phyloP scores from a whole-genome alignment of 768 basidiomycete species.

The Lentinula lateritia region DNA sequence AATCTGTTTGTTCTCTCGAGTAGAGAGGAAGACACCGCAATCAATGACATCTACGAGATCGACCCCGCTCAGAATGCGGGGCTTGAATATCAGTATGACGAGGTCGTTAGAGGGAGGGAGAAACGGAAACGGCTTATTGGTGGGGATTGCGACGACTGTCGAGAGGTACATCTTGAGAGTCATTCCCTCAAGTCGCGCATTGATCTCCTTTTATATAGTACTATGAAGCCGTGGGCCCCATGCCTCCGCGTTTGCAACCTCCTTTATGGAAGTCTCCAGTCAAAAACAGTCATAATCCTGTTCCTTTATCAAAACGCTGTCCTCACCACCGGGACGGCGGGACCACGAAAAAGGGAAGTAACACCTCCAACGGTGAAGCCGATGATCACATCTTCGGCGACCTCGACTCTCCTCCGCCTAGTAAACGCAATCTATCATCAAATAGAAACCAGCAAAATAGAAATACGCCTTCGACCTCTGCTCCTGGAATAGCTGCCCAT shows the following conservation, averaged over 20 bases:
- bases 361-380: not conserved
- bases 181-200: not conserved
- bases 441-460: not conserved
- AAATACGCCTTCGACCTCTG: not conserved
- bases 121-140: conserved; percentile 64
- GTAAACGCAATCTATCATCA: not conserved
- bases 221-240: conserved; percentile 68
- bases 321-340: conserved; percentile 16
- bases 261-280: conserved; percentile 74
- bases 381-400: not conserved
- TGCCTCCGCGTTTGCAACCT: conserved; percentile 57
- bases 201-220: conserved; percentile 44
- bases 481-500: conserved; percentile 33
- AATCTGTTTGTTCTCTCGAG: not conserved
- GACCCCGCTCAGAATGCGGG: conserved; percentile 64
- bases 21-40: conserved; percentile 33
- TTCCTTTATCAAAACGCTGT: conserved; percentile 23
- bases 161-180: conserved; percentile 44
- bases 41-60: conserved; percentile 65
- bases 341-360: not conserved
- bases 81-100: conserved; percentile 62
- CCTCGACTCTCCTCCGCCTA: not conserved
- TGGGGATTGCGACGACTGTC: conserved; percentile 79
- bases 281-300: not conserved
- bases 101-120: conserved; percentile 65